phyloP scores from a whole-genome alignment of 768 basidiomycete species.

The Boletus reticuloceps region DNA sequence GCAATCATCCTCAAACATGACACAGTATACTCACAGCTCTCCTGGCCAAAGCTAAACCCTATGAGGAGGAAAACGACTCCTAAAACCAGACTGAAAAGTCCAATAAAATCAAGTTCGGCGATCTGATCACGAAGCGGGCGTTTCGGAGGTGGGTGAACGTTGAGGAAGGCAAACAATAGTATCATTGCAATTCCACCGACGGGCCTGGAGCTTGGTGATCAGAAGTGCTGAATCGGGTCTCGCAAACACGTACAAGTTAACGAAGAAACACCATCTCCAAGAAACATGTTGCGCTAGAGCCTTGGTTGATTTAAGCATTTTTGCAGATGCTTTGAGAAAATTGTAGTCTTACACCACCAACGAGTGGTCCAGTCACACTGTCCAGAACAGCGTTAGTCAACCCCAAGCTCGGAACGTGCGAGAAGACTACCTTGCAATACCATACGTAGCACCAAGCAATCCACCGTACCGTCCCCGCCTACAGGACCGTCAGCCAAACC shows the following conservation, averaged over 20 bases:
- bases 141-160: conserved; percentile 67
- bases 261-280: conserved; percentile 85
- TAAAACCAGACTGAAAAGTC: conserved; percentile 44
- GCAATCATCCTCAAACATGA: not conserved
- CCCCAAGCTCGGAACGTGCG: not conserved
- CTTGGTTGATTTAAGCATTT: conserved; percentile 29
- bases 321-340: not conserved
- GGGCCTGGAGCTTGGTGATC: conserved; percentile 42
- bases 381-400: not conserved
- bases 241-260: conserved; percentile 53
- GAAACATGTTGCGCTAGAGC: conserved; percentile 68
- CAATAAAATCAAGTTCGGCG: conserved; percentile 66
- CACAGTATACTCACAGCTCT: conserved; percentile 46
- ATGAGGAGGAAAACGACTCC: conserved; percentile 65
- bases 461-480: conserved; percentile 81
- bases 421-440: conserved; percentile 46
- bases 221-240: not conserved
- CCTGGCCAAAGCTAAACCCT: conserved; percentile 69
- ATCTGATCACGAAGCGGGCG: conserved; percentile 56
- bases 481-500: not conserved
- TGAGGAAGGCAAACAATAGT: conserved; percentile 68
- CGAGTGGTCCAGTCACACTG: conserved; percentile 71
- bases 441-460: conserved; percentile 78
- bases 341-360: conserved; percentile 65
- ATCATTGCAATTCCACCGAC: conserved; percentile 62